Evolutionary conservation across 352 stramenopile species (phyloP).

Genomic region (Phytophthora hibernalis): DNA sequence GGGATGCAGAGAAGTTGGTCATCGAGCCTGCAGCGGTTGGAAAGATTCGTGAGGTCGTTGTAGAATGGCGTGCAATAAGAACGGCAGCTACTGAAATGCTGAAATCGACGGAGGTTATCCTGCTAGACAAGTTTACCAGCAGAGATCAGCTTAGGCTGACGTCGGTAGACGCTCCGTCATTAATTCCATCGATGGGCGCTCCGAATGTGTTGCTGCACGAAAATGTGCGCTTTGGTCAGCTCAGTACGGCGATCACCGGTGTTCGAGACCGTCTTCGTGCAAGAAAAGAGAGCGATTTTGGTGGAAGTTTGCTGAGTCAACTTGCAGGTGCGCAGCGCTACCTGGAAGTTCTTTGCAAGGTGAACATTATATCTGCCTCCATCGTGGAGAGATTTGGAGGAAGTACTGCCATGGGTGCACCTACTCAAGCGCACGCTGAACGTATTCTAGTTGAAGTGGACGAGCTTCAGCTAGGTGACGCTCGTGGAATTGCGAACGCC

Average conservation of each 20-base stretch:
- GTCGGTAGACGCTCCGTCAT: constrained; percentile 7
- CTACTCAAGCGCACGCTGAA: constrained; percentile 40
- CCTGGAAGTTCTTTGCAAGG: constrained; percentile 38
- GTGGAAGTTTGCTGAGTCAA: constrained; percentile 23
- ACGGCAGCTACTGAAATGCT: constrained; percentile 29
- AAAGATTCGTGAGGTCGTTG: constrained; percentile 34
- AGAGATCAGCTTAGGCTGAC: constrained; percentile 4
- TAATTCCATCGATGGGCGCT: constrained; percentile 27
- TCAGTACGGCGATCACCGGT: constrained; percentile 17
- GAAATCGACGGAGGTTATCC: constrained; percentile 27
- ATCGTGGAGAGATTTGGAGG: constrained; percentile 24
- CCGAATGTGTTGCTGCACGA: constrained; percentile 29
- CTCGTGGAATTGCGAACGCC: constrained; percentile 41
- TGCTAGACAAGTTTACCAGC: constrained; percentile 27
- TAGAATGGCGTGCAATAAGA: constrained; percentile 39
- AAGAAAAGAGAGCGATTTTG: constrained; percentile 22
- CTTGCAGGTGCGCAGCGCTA: constrained; percentile 31
- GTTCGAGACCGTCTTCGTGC: constrained; percentile 20
- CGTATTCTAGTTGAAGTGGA: constrained; percentile 43
- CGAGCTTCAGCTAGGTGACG: constrained; percentile 22
- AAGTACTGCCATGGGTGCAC: constrained; percentile 16
- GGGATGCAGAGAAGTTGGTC: constrained; percentile 32
- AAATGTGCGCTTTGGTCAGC: constrained; percentile 31
- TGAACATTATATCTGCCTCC: constrained; percentile 35
- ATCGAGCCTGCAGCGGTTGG: constrained; percentile 31